A percentile compares a stretch with the other conserved stretches of the same genome.
phyloP scores from a whole-genome alignment of 2,329 filamentous ascomycete species.

The Myrmaecium sp. region DNA sequence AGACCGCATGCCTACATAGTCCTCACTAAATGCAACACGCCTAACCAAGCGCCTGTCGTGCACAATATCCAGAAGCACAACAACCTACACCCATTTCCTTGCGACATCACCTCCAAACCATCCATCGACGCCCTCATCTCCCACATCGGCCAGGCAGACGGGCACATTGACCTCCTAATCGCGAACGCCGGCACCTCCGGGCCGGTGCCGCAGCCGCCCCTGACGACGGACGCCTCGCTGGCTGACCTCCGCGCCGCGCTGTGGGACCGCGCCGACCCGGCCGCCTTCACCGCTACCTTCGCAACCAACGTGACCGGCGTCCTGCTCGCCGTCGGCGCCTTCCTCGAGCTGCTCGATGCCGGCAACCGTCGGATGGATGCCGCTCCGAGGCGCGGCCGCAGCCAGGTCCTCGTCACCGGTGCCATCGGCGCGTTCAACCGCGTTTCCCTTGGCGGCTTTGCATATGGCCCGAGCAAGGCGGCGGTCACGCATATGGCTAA shows the following conservation, averaged over 20 bases:
- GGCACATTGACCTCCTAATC: conserved; percentile 11
- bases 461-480: conserved; percentile 31
- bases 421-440: conserved; percentile 30
- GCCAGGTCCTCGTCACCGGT: conserved; percentile 30
- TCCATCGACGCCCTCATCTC: conserved; percentile 22
- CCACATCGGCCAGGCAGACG: conserved; percentile 19
- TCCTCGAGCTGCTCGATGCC: conserved; percentile 23
- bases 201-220: not conserved
- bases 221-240: not conserved
- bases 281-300: conserved; percentile 17
- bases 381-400: conserved; percentile 9
- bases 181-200: conserved; percentile 9
- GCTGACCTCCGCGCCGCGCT: not conserved
- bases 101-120: conserved; percentile 29
- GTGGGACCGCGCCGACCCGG: conserved; percentile 7
- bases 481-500: conserved; percentile 33
- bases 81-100: conserved; percentile 26
- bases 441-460: conserved; percentile 19
- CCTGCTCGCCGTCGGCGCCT: conserved; percentile 23
- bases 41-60: too few relatives aligned
- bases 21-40: too few relatives aligned
- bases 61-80: too few relatives aligned
- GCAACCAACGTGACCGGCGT: conserved; percentile 22
- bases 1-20: too few relatives aligned
- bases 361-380: conserved; percentile 24